These are phyloP conservation scores for Podospora pseudopauciseta DNA, from an alignment of 495 filamentous ascomycete species.

Conservation along the genomic window DNA sequence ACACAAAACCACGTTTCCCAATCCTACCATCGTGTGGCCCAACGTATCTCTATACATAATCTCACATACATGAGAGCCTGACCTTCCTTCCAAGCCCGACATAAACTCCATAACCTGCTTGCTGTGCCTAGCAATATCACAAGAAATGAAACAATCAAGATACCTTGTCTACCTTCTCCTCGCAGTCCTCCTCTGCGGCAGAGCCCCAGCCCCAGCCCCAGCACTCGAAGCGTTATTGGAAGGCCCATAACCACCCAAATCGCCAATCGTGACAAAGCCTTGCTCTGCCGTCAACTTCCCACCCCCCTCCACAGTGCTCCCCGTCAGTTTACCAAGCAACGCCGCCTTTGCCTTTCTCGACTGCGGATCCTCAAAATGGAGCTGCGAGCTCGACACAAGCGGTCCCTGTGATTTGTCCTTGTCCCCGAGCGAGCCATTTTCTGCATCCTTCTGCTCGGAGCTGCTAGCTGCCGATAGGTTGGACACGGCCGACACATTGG, in stretches of 20 bases:
- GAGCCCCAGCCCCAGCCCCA: neutral
- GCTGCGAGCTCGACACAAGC: conserved; percentile 34
- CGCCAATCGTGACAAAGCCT: neutral
- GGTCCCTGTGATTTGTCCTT: conserved; percentile 33
- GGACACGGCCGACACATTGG: conserved; percentile 47
- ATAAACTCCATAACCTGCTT: neutral
- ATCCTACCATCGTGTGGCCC: neutral
- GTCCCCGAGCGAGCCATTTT: conserved; percentile 1
- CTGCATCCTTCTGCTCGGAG: neutral
- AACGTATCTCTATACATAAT: neutral
- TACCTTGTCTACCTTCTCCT: neutral
- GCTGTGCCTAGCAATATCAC: neutral
- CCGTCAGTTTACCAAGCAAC: conserved; percentile 1
- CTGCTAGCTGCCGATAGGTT: neutral
- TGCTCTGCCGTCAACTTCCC: neutral
- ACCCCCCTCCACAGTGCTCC: neutral
- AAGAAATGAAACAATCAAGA: neutral
- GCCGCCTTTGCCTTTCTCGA: conserved; percentile 22
- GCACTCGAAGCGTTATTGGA: neutral
- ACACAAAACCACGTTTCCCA: neutral
- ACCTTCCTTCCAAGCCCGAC: neutral
- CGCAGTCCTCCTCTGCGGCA: neutral
- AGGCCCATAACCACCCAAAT: neutral
- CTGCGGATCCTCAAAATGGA: conserved; percentile 48
- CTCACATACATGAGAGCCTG: neutral